Base-by-base conservation (phyloP, 495 filamentous ascomycete genomes). In the Lophium mytilinum region DNA sequence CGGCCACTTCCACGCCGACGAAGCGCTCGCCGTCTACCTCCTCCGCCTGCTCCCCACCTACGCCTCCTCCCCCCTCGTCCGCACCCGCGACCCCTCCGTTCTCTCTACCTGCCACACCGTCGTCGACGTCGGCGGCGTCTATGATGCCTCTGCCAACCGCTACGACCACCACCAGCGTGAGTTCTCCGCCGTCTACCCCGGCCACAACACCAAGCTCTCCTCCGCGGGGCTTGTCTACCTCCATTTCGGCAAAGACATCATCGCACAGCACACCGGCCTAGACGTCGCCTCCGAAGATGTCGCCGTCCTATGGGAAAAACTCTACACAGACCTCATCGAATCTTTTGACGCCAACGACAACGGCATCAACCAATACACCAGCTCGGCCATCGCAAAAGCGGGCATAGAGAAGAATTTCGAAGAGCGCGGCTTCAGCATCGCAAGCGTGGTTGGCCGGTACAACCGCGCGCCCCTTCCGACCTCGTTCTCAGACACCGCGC, bases 1-100 rank as follows among this genome's bases (percentile, higher is more conserved):
- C 74, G 93, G 93, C 53, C 89, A 96, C 73, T 98, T 98, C 80
- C 93, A 98, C 76, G 94, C 93, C 71, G 93, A 98, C 70, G 93
- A 98, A 75, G 93, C 93, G 57, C 83, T 98, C n/a, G 93, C 93
- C 52, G 90, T 97, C 56, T 88, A 93, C 76, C 88, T 98, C 76
- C 87, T 98, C 62, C 90, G 89, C 49, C 82, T 88, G 19, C 81
- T 97, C 40, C 94, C 93, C 30, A 75, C 82, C 19, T 98, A 96
- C 78, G 66, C 78, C 41, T 69, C 76, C 60, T 86, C 87, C 10
- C 68, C 77, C n/a, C 86, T 98, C 3, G 71, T 95, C 34, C 89
- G 93, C 51, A 93, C 90, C 36, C 87, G 93, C 54, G 90, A 97
- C 71, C 85, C 89, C 5, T 77, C 80, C 11, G 69, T 84, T 11